Base-by-base conservation (phyloP, 176 grass and related monocot genomes). In the Phyllostachys edulis region DNA sequence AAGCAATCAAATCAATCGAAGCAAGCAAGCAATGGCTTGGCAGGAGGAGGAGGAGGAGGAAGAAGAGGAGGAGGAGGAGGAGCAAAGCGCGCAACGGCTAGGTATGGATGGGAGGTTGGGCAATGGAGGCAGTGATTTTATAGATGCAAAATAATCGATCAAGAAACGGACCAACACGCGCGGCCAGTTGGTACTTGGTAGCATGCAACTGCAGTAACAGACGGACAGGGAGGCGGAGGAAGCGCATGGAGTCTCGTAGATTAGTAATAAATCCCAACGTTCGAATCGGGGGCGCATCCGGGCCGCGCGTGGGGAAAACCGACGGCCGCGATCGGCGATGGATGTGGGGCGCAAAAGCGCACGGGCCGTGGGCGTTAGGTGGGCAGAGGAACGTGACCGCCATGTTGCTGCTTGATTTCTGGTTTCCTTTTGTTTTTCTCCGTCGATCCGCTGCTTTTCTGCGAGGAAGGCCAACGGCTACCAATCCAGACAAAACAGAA, bases 191-290 rank as follows among this genome's bases (percentile, higher is more conserved):
- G 18, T 2, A 42, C 6, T 6, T 4, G 14, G 18, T 2, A 55
- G 52, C 52, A 7, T 21, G 52, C 32, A 7, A 34, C 2, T 2
- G 32, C 4, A 7, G 7, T 0, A 6, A 39, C 12, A 15, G 36
- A 4, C 38, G 34, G 77, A 51, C 77, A 47, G 44, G 1, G 44
- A 9, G 4, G 45, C 42, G 26, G 74, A 60, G 54, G 64, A 78
- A 18, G 40, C 54, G 50, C 66, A 55, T 24, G 24, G 6, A 5
- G 50, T 1, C 61, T 21, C 24, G 64, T 85, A 64, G 83, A 77
- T 15, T 71, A 65, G 65, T 4, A 17, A 57, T 64, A 72, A 72
- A 42, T 21, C 27, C 71, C 83, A 90, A 90, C 88, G 88, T 90
- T 86, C 83, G 88, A 40, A 52, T 90, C 46, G 20, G 63, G 54